phyloP scores from a whole-genome alignment of 202 grass and related monocot species.

The Musa balbisiana region DNA sequence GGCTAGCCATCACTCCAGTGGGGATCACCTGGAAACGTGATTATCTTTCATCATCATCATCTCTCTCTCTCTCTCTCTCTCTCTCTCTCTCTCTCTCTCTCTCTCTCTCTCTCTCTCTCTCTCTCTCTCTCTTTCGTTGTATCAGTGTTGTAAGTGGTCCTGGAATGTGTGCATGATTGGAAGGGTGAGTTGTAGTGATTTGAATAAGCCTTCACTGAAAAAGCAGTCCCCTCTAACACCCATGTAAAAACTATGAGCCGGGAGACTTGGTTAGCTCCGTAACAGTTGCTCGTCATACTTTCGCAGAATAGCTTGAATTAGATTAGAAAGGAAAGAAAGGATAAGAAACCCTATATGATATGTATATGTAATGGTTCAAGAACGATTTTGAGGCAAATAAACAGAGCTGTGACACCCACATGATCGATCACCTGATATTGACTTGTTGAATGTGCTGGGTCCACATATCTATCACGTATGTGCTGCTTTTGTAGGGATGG shows the following conservation, averaged over 20 bases:
- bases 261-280: too few relatives aligned
- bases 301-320: too few relatives aligned
- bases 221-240: not conserved
- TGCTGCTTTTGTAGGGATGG: not conserved
- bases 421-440: not conserved
- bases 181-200: slow-evolving; percentile 8
- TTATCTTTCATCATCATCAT: too few relatives aligned
- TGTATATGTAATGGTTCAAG: too few relatives aligned
- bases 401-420: too few relatives aligned
- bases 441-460: slow-evolving; percentile 5
- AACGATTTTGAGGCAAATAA: not conserved
- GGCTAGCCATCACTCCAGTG: not conserved
- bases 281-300: too few relatives aligned
- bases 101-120: too few relatives aligned
- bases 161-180: slow-evolving; percentile 28
- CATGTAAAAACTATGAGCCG: too few relatives aligned
- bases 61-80: not conserved
- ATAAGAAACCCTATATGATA: too few relatives aligned
- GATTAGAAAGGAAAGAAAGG: too few relatives aligned
- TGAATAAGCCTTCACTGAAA: not conserved
- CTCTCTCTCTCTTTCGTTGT: too few relatives aligned
- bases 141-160: slow-evolving; percentile 23
- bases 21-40: too few relatives aligned
- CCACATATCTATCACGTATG: not conserved
- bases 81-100: slow-evolving; percentile 5